Percentiles rank a stretch among this genome's conserved stretches.
Evolutionary conservation across 768 basidiomycete genomes (phyloP).

Genomic region (Lentinula lateritia): DNA sequence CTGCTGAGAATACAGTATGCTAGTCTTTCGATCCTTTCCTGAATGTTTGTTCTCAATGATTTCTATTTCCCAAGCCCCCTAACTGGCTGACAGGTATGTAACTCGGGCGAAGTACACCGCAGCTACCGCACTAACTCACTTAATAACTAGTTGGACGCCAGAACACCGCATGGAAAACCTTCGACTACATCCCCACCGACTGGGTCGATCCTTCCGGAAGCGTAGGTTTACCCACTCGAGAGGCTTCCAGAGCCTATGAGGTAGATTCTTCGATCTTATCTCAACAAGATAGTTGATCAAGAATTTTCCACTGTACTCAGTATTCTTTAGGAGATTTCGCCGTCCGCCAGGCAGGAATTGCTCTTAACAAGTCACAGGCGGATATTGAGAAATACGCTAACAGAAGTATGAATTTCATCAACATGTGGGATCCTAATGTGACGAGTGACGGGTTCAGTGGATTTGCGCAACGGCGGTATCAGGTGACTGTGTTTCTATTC

Average conservation of each 20-base stretch:
- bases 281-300: not conserved
- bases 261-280: constrained; percentile 15
- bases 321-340: constrained; percentile 48
- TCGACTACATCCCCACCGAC: constrained; percentile 42
- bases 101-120: too few relatives aligned
- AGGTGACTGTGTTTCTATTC: constrained; percentile 21
- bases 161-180: constrained; percentile 47
- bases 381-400: constrained; percentile 41
- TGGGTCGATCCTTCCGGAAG: constrained; percentile 45
- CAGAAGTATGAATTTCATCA: constrained; percentile 47
- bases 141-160: constrained; percentile 35
- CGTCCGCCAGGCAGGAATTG: constrained; percentile 43
- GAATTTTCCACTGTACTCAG: constrained; percentile 14
- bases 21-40: not conserved
- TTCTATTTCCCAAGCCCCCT: constrained; percentile 28
- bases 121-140: too few relatives aligned
- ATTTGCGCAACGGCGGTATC: constrained; percentile 37
- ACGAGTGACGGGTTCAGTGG: constrained; percentile 42
- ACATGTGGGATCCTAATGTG: constrained; percentile 42
- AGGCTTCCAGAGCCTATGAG: constrained; percentile 44
- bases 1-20: constrained; percentile 45
- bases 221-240: constrained; percentile 41
- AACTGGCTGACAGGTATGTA: constrained; percentile 39
- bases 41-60: not conserved
- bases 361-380: constrained; percentile 28